Evolutionary conservation across 2,329 filamentous ascomycete species (phyloP).

Genomic region (Microdochium nivale): DNA sequence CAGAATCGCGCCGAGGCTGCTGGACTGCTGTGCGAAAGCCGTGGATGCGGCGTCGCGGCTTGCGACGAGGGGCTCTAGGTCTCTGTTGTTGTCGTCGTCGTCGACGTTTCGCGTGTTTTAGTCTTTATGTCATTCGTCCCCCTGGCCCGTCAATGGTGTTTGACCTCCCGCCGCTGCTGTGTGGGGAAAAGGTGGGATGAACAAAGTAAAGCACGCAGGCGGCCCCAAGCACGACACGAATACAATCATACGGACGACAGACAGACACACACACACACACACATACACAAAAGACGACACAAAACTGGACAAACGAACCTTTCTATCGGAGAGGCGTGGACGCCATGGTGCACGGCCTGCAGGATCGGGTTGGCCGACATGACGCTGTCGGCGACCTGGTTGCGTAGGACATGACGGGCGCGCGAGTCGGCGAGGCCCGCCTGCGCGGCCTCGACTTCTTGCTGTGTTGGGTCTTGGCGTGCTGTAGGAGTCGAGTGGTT

Average conservation of each 20-base stretch:
- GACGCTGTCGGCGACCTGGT: constrained; percentile 59
- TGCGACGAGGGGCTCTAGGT: constrained; percentile 57
- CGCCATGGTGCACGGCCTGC: constrained; percentile 65
- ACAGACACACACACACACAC: too few species aligned
- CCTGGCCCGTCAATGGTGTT: constrained; percentile 1
- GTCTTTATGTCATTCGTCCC: too few species aligned
- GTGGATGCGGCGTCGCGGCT: constrained; percentile 61
- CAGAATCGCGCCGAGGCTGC: constrained; percentile 39
- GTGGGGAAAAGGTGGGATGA: too few species aligned
- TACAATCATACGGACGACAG: too few species aligned
- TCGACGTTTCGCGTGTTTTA: too few species aligned
- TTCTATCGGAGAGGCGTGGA: constrained; percentile 56
- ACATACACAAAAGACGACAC: too few species aligned
- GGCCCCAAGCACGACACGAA: too few species aligned
- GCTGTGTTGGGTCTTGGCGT: constrained; percentile 28
- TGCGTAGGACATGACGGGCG: constrained; percentile 60
- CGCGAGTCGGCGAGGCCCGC: constrained; percentile 61
- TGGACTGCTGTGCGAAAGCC: constrained; percentile 50
- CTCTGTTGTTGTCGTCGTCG: constrained; percentile 36
- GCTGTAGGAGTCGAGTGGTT: too few species aligned
- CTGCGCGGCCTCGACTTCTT: constrained; percentile 45
- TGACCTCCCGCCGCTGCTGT: too few species aligned
- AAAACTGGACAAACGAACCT: constrained; percentile 41
- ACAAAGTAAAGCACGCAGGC: too few species aligned
- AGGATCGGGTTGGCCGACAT: constrained; percentile 67